These are phyloP conservation scores for Aquilaria yunnanensis DNA, from an alignment of 345 rosid genomes.

Conservation along the genomic window DNA sequence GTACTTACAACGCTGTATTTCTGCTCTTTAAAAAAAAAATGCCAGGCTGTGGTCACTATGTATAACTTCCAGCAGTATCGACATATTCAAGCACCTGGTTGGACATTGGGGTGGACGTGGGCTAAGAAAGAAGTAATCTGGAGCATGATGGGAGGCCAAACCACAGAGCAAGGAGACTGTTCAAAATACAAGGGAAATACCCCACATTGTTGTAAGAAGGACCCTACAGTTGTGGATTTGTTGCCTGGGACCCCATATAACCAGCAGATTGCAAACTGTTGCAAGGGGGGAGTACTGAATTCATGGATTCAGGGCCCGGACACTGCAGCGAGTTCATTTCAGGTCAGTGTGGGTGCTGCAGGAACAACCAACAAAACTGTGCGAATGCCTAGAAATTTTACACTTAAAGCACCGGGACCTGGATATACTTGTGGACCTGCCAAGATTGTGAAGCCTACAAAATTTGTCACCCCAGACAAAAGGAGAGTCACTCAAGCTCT, in stretches of 20 bases:
- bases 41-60: slow-evolving; percentile 75
- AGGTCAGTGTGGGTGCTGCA: slow-evolving; percentile 75
- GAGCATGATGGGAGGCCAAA: slow-evolving; percentile 74
- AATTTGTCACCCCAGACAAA: slow-evolving; percentile 49
- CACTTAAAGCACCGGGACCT: slow-evolving; percentile 82
- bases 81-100: slow-evolving; percentile 82
- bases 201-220: slow-evolving; percentile 90
- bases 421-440: slow-evolving; percentile 91
- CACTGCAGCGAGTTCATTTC: slow-evolving; percentile 73
- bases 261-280: slow-evolving; percentile 87
- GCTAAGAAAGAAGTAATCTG: slow-evolving; percentile 86
- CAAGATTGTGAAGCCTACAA: slow-evolving; percentile 64
- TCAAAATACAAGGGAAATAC: slow-evolving; percentile 66
- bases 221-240: slow-evolving; percentile 76
- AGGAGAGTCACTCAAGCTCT: slow-evolving; percentile 86
- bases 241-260: slow-evolving; percentile 85
- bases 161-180: slow-evolving; percentile 93
- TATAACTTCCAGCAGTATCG: slow-evolving; percentile 87
- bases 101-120: slow-evolving; percentile 95
- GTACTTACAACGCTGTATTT: too few relatives aligned
- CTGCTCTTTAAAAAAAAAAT: not conserved
- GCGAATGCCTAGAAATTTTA: slow-evolving; percentile 72
- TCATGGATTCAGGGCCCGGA: slow-evolving; percentile 80
- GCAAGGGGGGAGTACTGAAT: slow-evolving; percentile 82
- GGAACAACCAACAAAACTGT: slow-evolving; percentile 84